Percentiles rank a stretch among this genome's conserved stretches.
phyloP scores from a whole-genome alignment of 805 yeast genomes.

The Saccharomycopsis malanga region DNA sequence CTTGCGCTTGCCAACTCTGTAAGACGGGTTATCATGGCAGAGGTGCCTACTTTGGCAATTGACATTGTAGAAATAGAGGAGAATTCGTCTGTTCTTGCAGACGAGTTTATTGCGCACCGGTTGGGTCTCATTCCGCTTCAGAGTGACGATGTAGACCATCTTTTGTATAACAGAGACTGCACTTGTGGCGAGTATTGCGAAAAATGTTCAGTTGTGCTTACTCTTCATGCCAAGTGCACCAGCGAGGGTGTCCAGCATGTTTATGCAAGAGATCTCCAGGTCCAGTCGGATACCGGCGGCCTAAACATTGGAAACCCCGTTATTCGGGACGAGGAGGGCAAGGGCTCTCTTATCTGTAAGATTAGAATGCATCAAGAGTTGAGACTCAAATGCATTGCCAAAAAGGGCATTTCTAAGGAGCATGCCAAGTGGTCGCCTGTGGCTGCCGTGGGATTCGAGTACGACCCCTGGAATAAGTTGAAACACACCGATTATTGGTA shows the following conservation, averaged over 20 bases:
- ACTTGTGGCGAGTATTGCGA: constrained; percentile 97
- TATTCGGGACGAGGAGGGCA: constrained; percentile 62
- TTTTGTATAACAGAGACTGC: constrained; percentile 90
- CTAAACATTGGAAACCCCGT: constrained; percentile 73
- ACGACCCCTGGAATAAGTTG: constrained; percentile 98
- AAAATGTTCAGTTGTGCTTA: constrained; percentile 84
- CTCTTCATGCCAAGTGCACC: constrained; percentile 82
- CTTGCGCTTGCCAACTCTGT: constrained; percentile 86
- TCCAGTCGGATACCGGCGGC: constrained; percentile 34
- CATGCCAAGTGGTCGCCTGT: constrained; percentile 99
- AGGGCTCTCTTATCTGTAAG: constrained; percentile 89
- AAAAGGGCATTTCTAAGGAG: constrained; percentile 94
- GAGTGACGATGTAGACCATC: constrained; percentile 72
- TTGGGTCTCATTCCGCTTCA: constrained; percentile 87
- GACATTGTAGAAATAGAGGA: constrained; percentile 91
- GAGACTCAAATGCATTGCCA: constrained; percentile 85
- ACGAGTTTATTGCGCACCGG: constrained; percentile 92
- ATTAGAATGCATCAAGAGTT: constrained; percentile 89
- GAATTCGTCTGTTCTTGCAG: constrained; percentile 92
- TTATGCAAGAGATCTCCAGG: constrained; percentile 72
- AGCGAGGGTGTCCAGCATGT: constrained; percentile 83
- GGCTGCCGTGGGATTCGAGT: constrained; percentile 92
- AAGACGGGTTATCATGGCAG: constrained; percentile 88
- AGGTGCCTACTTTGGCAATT: constrained; percentile 93
- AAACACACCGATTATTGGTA: constrained; percentile 96